Evolutionary conservation across 2,329 filamentous ascomycete genomes (phyloP), one percentile per base, ranked within the genome.

Genomic region (Talaromyces sp.): DNA sequence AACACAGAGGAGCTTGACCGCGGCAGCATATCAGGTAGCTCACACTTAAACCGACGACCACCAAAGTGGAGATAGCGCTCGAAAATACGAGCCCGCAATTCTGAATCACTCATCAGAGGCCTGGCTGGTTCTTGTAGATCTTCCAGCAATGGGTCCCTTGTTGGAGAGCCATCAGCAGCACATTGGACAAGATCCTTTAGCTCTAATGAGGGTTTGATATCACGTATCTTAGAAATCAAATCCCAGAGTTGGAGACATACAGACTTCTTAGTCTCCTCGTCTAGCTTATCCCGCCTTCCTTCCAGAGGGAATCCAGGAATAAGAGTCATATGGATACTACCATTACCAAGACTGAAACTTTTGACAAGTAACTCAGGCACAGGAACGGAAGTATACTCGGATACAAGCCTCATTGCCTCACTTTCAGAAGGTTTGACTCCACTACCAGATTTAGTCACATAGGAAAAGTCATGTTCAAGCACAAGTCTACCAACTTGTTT

Each of bases 21-120:
- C 30, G 64, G 70, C 9, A 72, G 57, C 68, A 70, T 70, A 28
- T 67, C 59, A 1, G 61, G 65, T 50, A 70, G 59, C 44, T 67
- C 16, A 59, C 66, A 40, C 51, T 67, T 62, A 59, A 67, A 68
- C 14, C 59, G 64, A 53, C 36, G 57, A 12, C 68, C 70, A 23
- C 61, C 64, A 12, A 56, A 68, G n/a, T 71, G 62, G 23, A 66
- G 9, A 62, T 72, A 71, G 28, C 66, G 67, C 52, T 71, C 65
- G 52, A 63, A 67, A 16, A 72, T 70, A 27, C 69, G 67, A 47
- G 57, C 56, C 44, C 66, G 65, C 12, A 71, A 2, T 1, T 70
- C 66, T 6, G 59, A 61, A 51, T 70, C 67, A 52, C 31, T 70
- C 4, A 8, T 59, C 18, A 72, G 27, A 27, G 66, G 67, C 57